phyloP scores from a whole-genome alignment of 352 stramenopile species.

The Pythium diclinum region DNA sequence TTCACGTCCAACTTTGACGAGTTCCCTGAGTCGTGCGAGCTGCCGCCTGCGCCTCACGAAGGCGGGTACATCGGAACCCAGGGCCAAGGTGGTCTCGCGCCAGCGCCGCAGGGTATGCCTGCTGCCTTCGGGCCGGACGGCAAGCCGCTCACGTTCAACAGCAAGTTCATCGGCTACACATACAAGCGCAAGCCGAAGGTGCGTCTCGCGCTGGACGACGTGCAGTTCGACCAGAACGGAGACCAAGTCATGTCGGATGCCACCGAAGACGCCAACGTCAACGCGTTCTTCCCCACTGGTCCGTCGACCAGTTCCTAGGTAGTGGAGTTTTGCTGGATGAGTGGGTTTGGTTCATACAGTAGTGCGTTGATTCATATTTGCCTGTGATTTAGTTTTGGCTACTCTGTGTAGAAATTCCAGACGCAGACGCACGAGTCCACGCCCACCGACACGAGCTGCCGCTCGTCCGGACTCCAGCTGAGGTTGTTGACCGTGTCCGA shows the following conservation, averaged over 20 bases:
- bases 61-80: slow-evolving; percentile 17
- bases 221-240: slow-evolving; percentile 50
- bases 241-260: slow-evolving; percentile 28
- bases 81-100: slow-evolving; percentile 35
- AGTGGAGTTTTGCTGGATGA: background rate
- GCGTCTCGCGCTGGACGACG: slow-evolving; percentile 72
- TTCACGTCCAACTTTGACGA: slow-evolving; percentile 98
- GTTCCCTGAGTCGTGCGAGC: slow-evolving; percentile 88
- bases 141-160: slow-evolving; percentile 84
- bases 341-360: slow-evolving; percentile 3
- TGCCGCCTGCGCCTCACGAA: slow-evolving; percentile 30
- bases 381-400: background rate
- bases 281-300: slow-evolving; percentile 9
- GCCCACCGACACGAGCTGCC: slow-evolving; percentile 90
- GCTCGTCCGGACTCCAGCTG: slow-evolving; percentile 88
- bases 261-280: slow-evolving; percentile 6
- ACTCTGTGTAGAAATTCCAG: slow-evolving; percentile 86
- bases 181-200: slow-evolving; percentile 86
- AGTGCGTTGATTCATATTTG: background rate
- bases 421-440: slow-evolving; percentile 87
- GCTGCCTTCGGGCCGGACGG: slow-evolving; percentile 60
- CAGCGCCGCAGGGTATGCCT: slow-evolving; percentile 30
- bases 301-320: background rate
- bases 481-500: slow-evolving; percentile 69
- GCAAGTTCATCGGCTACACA: slow-evolving; percentile 91